phyloP scores from a whole-genome alignment of 257 asterid species.

The Cordia subcordata region DNA sequence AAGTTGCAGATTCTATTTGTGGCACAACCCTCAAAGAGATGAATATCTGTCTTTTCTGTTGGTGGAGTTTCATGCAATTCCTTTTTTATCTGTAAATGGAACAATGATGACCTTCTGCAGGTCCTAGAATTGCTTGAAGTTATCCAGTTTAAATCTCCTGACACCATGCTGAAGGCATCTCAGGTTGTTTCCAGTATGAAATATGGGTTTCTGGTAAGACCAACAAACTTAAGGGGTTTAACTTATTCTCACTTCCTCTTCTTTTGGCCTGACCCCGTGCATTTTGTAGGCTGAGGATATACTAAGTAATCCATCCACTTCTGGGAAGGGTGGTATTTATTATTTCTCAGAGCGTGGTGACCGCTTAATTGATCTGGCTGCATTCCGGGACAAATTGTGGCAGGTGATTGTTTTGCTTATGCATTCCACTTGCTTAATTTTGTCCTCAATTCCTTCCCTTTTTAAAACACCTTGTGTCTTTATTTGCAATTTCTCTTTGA shows the following conservation, averaged over 20 bases:
- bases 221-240: constrained; percentile 1
- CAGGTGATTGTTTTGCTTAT: constrained; percentile 46
- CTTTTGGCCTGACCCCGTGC: constrained; percentile 10
- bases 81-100: not conserved
- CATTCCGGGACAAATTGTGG: constrained; percentile 86
- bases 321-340: constrained; percentile 62
- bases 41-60: too few species aligned
- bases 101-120: constrained; percentile 21
- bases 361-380: constrained; percentile 75
- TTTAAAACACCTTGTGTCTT: not conserved
- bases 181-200: constrained; percentile 60
- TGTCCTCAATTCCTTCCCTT: constrained; percentile 4
- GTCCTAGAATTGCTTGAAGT: constrained; percentile 81
- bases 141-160: constrained; percentile 81
- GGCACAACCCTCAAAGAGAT: too few species aligned
- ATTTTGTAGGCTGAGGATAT: constrained; percentile 76
- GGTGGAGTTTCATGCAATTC: not conserved
- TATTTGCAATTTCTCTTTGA: not conserved
- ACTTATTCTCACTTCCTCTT: constrained; percentile 7
- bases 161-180: constrained; percentile 53
- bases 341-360: constrained; percentile 93
- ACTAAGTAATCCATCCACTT: constrained; percentile 53
- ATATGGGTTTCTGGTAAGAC: constrained; percentile 74
- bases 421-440: constrained; percentile 2
- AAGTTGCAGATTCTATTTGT: too few species aligned